Base-by-base conservation (phyloP, 2,329 filamentous ascomycete genomes). In the Ceratocystis huliohia region DNA sequence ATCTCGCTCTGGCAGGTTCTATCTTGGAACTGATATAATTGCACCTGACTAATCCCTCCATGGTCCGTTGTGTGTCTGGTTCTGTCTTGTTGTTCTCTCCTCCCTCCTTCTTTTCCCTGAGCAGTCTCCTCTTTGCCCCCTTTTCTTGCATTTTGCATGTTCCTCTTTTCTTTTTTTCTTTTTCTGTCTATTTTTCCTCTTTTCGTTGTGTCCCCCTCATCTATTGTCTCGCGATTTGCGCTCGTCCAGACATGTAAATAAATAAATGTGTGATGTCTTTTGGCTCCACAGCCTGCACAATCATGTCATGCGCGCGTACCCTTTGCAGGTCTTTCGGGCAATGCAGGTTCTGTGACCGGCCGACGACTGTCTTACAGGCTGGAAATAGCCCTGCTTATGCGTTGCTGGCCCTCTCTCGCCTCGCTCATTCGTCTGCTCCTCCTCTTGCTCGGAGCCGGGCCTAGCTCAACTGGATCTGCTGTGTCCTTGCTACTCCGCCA, bases 271-370 rank as follows among this genome's bases (percentile, higher is more conserved):
- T 28, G 48, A 13, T 25, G 25, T 10, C 10, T 37, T 37, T 37
- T 37, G 10, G 33, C 33, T 53, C 22, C 20, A 53, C 8, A 53
- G 48, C 48, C 48, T 53, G 48, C 48, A 53, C 48, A 53, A 53
- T 53, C 48, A 53, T 53, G 48, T 53, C 48, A 53, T 53, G 48
- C 48, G 48, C 48, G 48, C 48, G 48, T 15, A 53, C 25, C 20
- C 5, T 6, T 53, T 28, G 45, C 48, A 53, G 48, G 48, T 53
- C 48, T 25, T 37, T 53, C 8, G 48, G 48, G 28, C 48, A 28
- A 53, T 53, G 48, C 48, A 53, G 48, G 48, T 53, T 53, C 48
- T 25, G n/a, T 25, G 20, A 15, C 48, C 48, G 48, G 7, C 22
- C 48, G 20, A 8, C 5, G 8, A 8, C 20, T 25, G 20, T 53